These are phyloP conservation scores for Cladosporium cucumerinum DNA, from an alignment of 2,329 filamentous ascomycete species.

Conservation along the genomic window DNA sequence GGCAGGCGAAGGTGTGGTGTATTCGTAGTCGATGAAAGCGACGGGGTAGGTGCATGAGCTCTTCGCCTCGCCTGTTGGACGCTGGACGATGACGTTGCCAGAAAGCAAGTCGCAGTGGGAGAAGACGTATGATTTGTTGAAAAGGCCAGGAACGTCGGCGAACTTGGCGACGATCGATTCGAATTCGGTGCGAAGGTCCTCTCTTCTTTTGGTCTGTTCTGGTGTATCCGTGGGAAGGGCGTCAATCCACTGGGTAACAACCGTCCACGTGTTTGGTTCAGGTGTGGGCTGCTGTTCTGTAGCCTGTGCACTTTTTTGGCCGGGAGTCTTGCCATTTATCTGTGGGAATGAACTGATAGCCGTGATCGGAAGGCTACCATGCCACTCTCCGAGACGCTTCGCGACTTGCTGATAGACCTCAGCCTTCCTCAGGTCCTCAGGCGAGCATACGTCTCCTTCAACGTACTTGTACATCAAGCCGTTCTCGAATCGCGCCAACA, in stretches of 20 bases:
- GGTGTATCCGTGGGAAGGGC: slow-evolving; percentile 74
- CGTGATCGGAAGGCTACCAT: slow-evolving; percentile 64
- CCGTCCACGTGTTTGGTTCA: slow-evolving; percentile 87
- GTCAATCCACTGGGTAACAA: slow-evolving; percentile 92
- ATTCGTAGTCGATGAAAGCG: slow-evolving; percentile 97
- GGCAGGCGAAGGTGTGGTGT: slow-evolving; percentile 87
- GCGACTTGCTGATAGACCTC: slow-evolving; percentile 81
- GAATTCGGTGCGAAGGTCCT: slow-evolving; percentile 70
- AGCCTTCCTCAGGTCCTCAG: slow-evolving; percentile 73
- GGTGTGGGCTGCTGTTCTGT: slow-evolving; percentile 55
- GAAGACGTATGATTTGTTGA: slow-evolving; percentile 78
- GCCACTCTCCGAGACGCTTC: slow-evolving; percentile 84
- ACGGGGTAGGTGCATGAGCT: slow-evolving; percentile 41
- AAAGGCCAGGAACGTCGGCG: slow-evolving; percentile 73
- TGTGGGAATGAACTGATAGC: slow-evolving; percentile 43
- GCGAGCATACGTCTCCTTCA: slow-evolving; percentile 72
- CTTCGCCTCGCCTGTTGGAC: slow-evolving; percentile 3
- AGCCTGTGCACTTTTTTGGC: slow-evolving; percentile 41
- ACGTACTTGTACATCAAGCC: slow-evolving; percentile 94
- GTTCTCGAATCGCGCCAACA: slow-evolving; percentile 91
- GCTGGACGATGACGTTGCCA: slow-evolving; percentile 82
- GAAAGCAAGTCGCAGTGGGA: slow-evolving; percentile 94
- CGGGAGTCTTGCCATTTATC: slow-evolving; percentile 22
- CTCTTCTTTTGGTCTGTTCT: slow-evolving; percentile 64
- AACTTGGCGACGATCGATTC: slow-evolving; percentile 66